Conservation (phyloP, 805 yeast species). For the Wickerhamomyces subpelliculosus region DNA sequence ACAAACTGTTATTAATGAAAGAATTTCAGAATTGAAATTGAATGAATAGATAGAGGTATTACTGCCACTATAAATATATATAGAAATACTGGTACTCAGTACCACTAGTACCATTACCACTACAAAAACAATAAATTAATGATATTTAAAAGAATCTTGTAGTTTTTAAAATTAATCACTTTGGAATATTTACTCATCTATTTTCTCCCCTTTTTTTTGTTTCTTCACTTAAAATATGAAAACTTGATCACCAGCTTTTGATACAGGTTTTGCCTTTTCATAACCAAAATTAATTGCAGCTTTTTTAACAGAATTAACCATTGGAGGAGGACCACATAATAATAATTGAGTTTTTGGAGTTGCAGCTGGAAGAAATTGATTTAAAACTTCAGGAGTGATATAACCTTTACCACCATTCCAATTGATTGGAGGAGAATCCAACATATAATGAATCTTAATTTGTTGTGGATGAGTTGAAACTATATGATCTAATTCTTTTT, state of each 20-base stretch:
- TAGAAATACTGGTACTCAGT: too few species aligned
- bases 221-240: constrained; percentile 57
- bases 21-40: constrained; percentile 38
- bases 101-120: too few species aligned
- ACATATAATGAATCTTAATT: constrained; percentile 63
- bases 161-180: too few species aligned
- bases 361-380: constrained; percentile 54
- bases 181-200: too few species aligned
- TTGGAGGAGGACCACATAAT: constrained; percentile 91
- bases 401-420: constrained; percentile 82
- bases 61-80: too few species aligned
- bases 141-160: too few species aligned
- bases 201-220: not conserved
- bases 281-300: constrained; percentile 69
- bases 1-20: constrained; percentile 29
- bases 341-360: constrained; percentile 60
- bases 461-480: constrained; percentile 46
- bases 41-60: constrained; percentile 15
- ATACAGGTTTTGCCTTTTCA: constrained; percentile 79
- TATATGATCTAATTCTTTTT: constrained; percentile 69
- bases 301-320: constrained; percentile 80
- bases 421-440: constrained; percentile 58
- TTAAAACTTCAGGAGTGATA: constrained; percentile 68
- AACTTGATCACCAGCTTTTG: constrained; percentile 85
- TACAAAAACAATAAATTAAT: too few species aligned